Conservation (phyloP, 345 rosid species). For the Ceriops tagal region DNA sequence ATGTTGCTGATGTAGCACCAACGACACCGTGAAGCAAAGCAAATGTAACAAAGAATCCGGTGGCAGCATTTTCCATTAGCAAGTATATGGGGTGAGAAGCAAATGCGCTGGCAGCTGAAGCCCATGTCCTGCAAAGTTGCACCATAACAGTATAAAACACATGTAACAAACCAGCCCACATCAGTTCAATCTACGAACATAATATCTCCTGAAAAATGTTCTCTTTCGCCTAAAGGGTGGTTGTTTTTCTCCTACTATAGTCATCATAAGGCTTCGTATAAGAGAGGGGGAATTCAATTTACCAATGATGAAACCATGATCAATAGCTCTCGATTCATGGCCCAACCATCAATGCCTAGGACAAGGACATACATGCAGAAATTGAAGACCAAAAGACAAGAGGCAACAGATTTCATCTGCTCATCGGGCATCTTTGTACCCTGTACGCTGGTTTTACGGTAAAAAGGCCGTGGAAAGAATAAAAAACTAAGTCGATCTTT, state of each 20-base stretch:
- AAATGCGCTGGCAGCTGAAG: conserved; percentile 78
- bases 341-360: conserved; percentile 81
- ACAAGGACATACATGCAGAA: conserved; percentile 71
- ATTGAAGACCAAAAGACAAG: conserved; percentile 58
- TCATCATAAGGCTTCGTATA: no score
- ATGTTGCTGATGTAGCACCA: conserved; percentile 67
- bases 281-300: background rate
- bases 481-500: background rate
- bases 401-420: conserved; percentile 51
- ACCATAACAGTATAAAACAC: no score
- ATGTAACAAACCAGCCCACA: no score
- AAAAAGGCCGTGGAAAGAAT: conserved; percentile 15
- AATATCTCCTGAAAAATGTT: no score
- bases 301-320: conserved; percentile 83
- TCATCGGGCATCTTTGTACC: conserved; percentile 38
- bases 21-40: conserved; percentile 81
- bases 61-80: conserved; percentile 95
- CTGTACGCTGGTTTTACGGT: background rate
- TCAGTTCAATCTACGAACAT: no score
- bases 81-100: conserved; percentile 61
- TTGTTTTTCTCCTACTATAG: no score
- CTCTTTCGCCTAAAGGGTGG: no score
- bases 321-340: conserved; percentile 63
- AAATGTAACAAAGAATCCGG: conserved; percentile 76
- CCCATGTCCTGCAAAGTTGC: conserved; percentile 55